These are phyloP conservation scores for Didymella exigua DNA, from an alignment of 2,329 filamentous ascomycete genomes.

Conservation along the genomic window DNA sequence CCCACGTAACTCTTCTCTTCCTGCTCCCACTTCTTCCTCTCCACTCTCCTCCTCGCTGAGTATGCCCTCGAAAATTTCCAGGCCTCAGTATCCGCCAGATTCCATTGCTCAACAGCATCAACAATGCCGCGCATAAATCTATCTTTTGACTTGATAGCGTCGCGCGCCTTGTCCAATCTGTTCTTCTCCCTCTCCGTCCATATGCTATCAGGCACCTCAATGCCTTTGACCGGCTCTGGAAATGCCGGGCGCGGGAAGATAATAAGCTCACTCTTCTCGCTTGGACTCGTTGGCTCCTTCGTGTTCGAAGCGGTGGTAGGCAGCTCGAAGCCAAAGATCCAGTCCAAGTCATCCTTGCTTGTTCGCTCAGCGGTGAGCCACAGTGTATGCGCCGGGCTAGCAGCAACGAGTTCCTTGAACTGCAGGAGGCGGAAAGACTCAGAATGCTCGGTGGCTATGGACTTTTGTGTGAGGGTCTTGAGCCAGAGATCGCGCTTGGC, in stretches of 20 bases:
- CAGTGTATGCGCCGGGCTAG: constrained; percentile 66
- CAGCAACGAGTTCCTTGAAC: constrained; percentile 83
- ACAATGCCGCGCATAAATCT: constrained; percentile 37
- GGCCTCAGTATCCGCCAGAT: constrained; percentile 74
- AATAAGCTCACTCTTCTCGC: constrained; percentile 62
- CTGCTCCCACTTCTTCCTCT: constrained; percentile 72
- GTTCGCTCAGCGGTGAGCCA: constrained; percentile 77
- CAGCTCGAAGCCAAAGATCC: constrained; percentile 86
- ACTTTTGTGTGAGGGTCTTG: constrained; percentile 68
- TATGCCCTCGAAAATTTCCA: constrained; percentile 77
- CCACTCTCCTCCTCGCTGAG: constrained; percentile 65
- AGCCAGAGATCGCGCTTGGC: constrained; percentile 82
- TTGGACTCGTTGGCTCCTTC: constrained; percentile 63
- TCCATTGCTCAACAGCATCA: constrained; percentile 57
- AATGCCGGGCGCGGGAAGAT: constrained; percentile 51
- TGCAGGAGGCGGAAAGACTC: constrained; percentile 69
- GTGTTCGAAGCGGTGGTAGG: constrained; percentile 63
- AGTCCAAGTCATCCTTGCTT: constrained; percentile 76
- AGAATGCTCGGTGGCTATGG: constrained; percentile 68
- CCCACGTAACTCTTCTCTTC: constrained; percentile 69
- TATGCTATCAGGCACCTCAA: constrained; percentile 56
- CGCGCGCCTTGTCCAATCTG: constrained; percentile 61
- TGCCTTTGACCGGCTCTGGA: constrained; percentile 58
- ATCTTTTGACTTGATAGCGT: constrained; percentile 46
- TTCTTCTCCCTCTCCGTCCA: constrained; percentile 61